phyloP scores from a whole-genome alignment of 208 protist species.

The Naegleria fowleri region DNA sequence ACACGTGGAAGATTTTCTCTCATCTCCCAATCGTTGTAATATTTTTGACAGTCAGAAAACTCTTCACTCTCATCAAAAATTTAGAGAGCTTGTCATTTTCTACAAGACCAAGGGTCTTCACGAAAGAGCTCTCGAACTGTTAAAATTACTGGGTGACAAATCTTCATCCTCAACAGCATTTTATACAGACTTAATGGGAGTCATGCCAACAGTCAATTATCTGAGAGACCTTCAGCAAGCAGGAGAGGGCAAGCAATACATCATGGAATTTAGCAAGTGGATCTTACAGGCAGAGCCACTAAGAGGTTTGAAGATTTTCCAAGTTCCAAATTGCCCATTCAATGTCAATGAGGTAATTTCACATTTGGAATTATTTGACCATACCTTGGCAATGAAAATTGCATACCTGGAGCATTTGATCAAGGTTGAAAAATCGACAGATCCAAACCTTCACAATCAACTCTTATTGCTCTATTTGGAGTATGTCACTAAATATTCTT shows the following conservation, averaged over 20 bases:
- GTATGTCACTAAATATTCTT: neutral
- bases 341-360: neutral
- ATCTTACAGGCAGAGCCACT: neutral
- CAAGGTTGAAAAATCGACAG: neutral
- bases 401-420: constrained; percentile 17
- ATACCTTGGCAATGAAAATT: neutral
- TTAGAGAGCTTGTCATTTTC: constrained; percentile 29
- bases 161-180: neutral
- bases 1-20: constrained; percentile 22
- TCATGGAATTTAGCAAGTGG: neutral
- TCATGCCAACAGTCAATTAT: constrained; percentile 21
- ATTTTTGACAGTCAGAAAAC: constrained; percentile 28
- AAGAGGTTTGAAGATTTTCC: constrained; percentile 3
- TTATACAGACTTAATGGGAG: neutral
- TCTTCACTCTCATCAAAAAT: constrained; percentile 26
- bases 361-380: neutral
- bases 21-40: constrained; percentile 29
- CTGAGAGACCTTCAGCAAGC: neutral
- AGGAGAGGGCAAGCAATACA: neutral
- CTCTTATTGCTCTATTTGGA: constrained; percentile 1
- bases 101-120: constrained; percentile 32
- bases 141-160: constrained; percentile 22
- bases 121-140: constrained; percentile 27
- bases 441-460: constrained; percentile 19
- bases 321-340: neutral